Evolutionary conservation across 2,329 filamentous ascomycete species (phyloP).

Genomic region (Lecanicillium sp.): DNA sequence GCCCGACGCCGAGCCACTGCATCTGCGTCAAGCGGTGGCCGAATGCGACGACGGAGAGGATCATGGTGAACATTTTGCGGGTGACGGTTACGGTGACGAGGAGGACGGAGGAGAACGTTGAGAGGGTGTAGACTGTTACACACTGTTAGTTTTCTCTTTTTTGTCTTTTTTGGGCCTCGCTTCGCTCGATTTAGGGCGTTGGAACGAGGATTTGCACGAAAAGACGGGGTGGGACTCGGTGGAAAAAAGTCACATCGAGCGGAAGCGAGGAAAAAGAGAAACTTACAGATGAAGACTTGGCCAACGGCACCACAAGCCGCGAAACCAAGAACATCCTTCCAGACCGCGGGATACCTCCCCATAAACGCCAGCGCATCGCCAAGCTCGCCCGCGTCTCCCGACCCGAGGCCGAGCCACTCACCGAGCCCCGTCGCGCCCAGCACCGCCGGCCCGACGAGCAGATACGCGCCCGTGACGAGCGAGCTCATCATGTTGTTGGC

Average conservation of each 20-base stretch:
- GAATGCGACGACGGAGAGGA: slow-evolving; percentile 90
- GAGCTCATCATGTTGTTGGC: slow-evolving; percentile 89
- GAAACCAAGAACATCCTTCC: slow-evolving; percentile 85
- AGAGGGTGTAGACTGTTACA: slow-evolving; percentile 71
- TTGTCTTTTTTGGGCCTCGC: neutral
- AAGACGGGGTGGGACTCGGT: too few relatives aligned
- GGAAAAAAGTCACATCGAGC: slow-evolving; percentile 5
- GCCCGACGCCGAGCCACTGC: slow-evolving; percentile 86
- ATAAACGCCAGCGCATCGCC: slow-evolving; percentile 75
- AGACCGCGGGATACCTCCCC: slow-evolving; percentile 69
- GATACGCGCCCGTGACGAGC: slow-evolving; percentile 65
- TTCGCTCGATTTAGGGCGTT: slow-evolving; percentile 1
- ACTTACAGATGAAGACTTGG: slow-evolving; percentile 87
- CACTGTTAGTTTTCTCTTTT: slow-evolving; percentile 17
- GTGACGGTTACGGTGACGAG: slow-evolving; percentile 96
- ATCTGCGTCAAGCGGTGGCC: slow-evolving; percentile 80
- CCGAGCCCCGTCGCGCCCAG: slow-evolving; percentile 62
- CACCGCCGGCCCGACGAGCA: slow-evolving; percentile 69
- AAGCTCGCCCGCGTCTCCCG: slow-evolving; percentile 68
- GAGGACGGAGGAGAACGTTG: slow-evolving; percentile 84
- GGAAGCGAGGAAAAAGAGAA: neutral
- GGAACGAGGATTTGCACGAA: neutral
- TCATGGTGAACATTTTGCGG: slow-evolving; percentile 99
- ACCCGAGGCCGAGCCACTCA: slow-evolving; percentile 60
- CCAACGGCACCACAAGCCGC: slow-evolving; percentile 85